Evolutionary conservation across 768 basidiomycete species (phyloP).

Genomic region (Coprinellus aureogranulatus): DNA sequence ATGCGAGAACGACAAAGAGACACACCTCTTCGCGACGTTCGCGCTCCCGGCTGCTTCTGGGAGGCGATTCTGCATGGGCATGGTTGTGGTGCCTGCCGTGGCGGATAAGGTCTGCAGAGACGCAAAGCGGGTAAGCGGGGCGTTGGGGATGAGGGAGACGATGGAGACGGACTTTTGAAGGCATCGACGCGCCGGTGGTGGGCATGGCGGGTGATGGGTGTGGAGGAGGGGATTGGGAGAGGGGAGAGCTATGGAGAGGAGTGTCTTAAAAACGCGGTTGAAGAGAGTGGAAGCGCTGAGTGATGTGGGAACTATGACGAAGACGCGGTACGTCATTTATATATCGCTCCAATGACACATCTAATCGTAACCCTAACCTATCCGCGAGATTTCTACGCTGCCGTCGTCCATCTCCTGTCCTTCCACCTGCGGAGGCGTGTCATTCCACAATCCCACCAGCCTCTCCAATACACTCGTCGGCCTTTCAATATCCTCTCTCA

Average conservation of each 20-base stretch:
- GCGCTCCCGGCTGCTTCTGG: conserved; percentile 5
- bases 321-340: not conserved
- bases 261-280: conserved; percentile 6
- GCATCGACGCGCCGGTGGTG: conserved; percentile 66
- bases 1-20: not conserved
- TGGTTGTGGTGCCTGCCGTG: conserved; percentile 71
- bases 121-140: conserved; percentile 14
- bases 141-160: conserved; percentile 7
- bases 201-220: conserved; percentile 44
- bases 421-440: too few relatives aligned
- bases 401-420: too few relatives aligned
- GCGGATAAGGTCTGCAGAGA: conserved; percentile 66
- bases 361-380: too few relatives aligned
- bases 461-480: not conserved
- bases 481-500: too few relatives aligned
- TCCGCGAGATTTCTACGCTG: not conserved
- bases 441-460: not conserved
- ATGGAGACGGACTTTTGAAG: conserved; percentile 69
- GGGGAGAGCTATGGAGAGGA: conserved; percentile 7
- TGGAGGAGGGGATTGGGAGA: conserved; percentile 7
- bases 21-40: not conserved
- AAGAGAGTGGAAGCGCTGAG: not conserved
- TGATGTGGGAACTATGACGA: not conserved
- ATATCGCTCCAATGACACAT: not conserved
- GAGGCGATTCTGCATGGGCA: conserved; percentile 22